These are phyloP conservation scores for Zygosaccharomyces pseudorouxii DNA, from an alignment of 805 yeast species.

Conservation along the genomic window DNA sequence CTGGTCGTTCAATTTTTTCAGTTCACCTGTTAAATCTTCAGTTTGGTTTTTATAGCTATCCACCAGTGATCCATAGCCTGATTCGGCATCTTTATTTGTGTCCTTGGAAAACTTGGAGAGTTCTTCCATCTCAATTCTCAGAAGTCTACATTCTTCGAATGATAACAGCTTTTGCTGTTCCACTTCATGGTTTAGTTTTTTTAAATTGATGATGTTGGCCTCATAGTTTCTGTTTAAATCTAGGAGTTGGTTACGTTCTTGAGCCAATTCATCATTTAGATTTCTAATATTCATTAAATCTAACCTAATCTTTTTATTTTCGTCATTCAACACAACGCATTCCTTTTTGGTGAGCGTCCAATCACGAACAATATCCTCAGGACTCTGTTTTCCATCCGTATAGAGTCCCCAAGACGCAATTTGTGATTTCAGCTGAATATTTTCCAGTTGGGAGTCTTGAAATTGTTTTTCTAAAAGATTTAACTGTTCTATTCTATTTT, in stretches of 20 bases:
- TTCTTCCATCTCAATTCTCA: constrained; percentile 52
- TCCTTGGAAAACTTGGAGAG: constrained; percentile 31
- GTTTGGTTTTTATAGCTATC: constrained; percentile 54
- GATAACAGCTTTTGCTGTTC: constrained; percentile 51
- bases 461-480: constrained; percentile 43
- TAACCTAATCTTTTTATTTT: constrained; percentile 26
- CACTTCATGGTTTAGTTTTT: constrained; percentile 39
- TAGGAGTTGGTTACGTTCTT: constrained; percentile 38
- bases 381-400: constrained; percentile 29
- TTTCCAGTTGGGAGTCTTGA: constrained; percentile 47
- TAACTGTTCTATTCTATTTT: constrained; percentile 40
- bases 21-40: constrained; percentile 39
- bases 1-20: constrained; percentile 32
- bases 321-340: constrained; percentile 35
- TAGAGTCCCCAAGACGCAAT: constrained; percentile 45
- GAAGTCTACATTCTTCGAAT: constrained; percentile 53
- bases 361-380: constrained; percentile 38
- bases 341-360: constrained; percentile 41
- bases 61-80: constrained; percentile 37
- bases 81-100: constrained; percentile 7
- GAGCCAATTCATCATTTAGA: constrained; percentile 35
- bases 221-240: constrained; percentile 29
- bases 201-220: constrained; percentile 27
- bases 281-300: constrained; percentile 25
- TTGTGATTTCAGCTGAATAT: constrained; percentile 44